Base-by-base conservation (phyloP, 1,139 yeast species). In the Scheffersomyces insectosa region DNA sequence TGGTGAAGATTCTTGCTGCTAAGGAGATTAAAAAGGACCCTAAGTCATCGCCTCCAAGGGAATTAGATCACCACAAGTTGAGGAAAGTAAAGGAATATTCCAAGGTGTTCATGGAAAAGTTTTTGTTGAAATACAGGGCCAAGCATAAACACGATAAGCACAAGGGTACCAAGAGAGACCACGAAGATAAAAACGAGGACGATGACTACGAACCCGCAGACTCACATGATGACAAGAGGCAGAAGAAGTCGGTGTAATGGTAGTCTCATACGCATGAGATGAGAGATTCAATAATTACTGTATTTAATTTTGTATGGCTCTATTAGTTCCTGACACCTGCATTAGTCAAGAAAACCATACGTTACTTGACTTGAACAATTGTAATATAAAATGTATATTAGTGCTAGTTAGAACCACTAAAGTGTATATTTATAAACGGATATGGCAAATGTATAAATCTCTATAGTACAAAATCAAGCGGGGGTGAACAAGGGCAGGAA, bases 91-190 rank as follows among this genome's bases (percentile, higher is more conserved):
- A 85, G 60, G 74, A 63, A 28, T 90, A 86, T 57, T 75, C 82
- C 11, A 73, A 73, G 37, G 66, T 63, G 3, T 91, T 86, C 59
- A 88, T 91, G 96, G 83, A 77, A 9, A 90, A 87, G 65, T 84
- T 84, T 46, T 54, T 87, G 48, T 65, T 62, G 10, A 86, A 84
- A 56, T 75, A 72, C 49, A 63, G 68, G 41, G 66, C 67, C 34
- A 80, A 74, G 66, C 66, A 65, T 46, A 56, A 62, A 39, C 59
- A 57, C 40, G 44, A 45, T 14, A 49, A 42, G 34, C 25, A 20
- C 25, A 20, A 20, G 25, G 25, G 25, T 5, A 20, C 25, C 5
- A 48, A 46, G 41, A 37, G 44, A 23, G 36, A 34, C 38, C 36
- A 36, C 13, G 41, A 40, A 3, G 45, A 36, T 14, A 38, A 38